These are phyloP conservation scores for Rubus parviflorus DNA, from an alignment of 306 rosid genomes.

Conservation along the genomic window DNA sequence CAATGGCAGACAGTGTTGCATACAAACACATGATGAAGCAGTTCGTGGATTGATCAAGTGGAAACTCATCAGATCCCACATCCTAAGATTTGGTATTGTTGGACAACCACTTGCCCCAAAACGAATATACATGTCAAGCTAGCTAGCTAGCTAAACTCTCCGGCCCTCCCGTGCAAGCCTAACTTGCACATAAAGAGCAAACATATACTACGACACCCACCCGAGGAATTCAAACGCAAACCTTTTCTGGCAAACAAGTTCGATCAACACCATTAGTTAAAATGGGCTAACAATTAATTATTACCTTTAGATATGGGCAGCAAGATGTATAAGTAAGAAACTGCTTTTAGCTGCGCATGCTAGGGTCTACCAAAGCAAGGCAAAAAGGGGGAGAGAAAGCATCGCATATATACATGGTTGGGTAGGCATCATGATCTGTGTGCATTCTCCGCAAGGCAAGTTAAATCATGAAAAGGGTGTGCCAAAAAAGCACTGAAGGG, in stretches of 20 bases:
- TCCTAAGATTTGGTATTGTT: conserved; percentile 26
- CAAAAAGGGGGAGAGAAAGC: background rate
- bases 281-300: background rate
- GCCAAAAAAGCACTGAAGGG: conserved; percentile 5
- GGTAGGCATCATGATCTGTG: conserved; percentile 23
- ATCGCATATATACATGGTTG: background rate
- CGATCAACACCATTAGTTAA: background rate
- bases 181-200: background rate
- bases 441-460: conserved; percentile 1
- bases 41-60: conserved; percentile 34
- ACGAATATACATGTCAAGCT: background rate
- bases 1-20: conserved; percentile 54
- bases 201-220: background rate
- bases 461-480: background rate
- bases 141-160: background rate
- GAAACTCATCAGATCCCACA: conserved; percentile 36
- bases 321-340: background rate
- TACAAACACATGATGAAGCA: conserved; percentile 22
- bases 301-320: background rate
- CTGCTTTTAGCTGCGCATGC: conserved; percentile 13
- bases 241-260: background rate
- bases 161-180: background rate
- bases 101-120: background rate
- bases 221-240: background rate
- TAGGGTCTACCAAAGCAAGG: conserved; percentile 17